Percentiles rank a stretch among this genome's conserved stretches.
phyloP scores from a whole-genome alignment of 805 yeast genomes.

The Myxozyma lipomycoides region DNA sequence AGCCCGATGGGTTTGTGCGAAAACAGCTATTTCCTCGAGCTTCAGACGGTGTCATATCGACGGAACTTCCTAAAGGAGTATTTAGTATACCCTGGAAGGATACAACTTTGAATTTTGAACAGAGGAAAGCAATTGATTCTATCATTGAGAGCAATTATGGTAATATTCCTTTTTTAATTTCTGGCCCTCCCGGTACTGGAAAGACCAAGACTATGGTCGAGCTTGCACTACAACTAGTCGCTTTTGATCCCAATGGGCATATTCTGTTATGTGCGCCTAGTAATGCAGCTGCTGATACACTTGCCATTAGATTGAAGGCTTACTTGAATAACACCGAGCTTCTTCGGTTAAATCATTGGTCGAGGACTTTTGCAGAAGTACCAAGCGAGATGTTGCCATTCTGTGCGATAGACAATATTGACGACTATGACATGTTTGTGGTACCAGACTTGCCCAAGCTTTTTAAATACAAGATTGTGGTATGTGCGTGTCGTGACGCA shows the following conservation, averaged over 20 bases:
- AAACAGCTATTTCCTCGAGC: conserved; percentile 20
- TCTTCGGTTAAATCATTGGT: conserved; percentile 14
- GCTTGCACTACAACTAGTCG: conserved; percentile 20
- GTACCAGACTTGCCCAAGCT: conserved; percentile 16
- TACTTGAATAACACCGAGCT: conserved; percentile 15
- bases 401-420: conserved; percentile 17
- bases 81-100: conserved; percentile 20
- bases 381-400: conserved; percentile 18
- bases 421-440: conserved; percentile 18
- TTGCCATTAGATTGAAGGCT: conserved; percentile 17
- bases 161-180: conserved; percentile 21
- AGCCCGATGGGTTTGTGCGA: conserved; percentile 14
- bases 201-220: conserved; percentile 27
- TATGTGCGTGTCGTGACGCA: conserved; percentile 25
- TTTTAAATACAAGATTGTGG: conserved; percentile 16
- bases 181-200: conserved; percentile 27
- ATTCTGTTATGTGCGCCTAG: conserved; percentile 25
- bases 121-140: conserved; percentile 21
- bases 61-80: conserved; percentile 9
- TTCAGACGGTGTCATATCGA: conserved; percentile 9
- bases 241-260: conserved; percentile 1
- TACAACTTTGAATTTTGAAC: conserved; percentile 19
- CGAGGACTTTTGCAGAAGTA: conserved; percentile 18
- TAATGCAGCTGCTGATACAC: conserved; percentile 27
- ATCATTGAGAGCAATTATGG: conserved; percentile 18